A percentile compares a stretch with the other conserved stretches of the same genome.
Evolutionary conservation across 164 flowering plant genomes (phyloP).

Genomic region (Vitis rupestris): DNA sequence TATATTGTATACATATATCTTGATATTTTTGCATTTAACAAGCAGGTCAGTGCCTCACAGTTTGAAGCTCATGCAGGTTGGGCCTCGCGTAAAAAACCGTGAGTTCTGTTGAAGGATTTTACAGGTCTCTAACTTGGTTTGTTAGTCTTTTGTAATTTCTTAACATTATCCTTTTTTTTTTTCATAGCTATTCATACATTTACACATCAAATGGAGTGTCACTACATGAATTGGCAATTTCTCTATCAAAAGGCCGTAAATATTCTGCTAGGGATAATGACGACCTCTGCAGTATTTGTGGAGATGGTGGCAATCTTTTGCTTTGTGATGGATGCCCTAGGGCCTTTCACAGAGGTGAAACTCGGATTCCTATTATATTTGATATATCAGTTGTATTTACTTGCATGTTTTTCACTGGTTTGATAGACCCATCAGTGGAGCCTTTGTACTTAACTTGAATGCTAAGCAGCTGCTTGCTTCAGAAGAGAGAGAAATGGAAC

Average conservation of each 20-base stretch:
- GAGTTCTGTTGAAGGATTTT: conserved; percentile 28
- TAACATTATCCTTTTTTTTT: conserved; percentile 13
- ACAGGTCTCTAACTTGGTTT: neutral
- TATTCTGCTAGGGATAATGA: conserved; percentile 65
- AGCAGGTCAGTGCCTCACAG: conserved; percentile 87
- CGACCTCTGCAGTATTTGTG: conserved; percentile 76
- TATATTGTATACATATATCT: conserved; percentile 1
- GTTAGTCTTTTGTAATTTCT: neutral
- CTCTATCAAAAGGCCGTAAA: conserved; percentile 56
- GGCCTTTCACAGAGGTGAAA: conserved; percentile 68
- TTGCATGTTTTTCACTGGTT: too few species aligned
- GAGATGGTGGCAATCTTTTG: conserved; percentile 78
- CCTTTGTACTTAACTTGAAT: too few species aligned
- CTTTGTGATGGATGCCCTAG: conserved; percentile 91
- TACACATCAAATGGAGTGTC: conserved; percentile 96
- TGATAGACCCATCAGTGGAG: too few species aligned
- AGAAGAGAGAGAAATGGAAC: too few species aligned
- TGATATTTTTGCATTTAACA: conserved; percentile 5
- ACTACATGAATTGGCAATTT: conserved; percentile 78
- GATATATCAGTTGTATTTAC: too few species aligned
- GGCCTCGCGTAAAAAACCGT: conserved; percentile 91
- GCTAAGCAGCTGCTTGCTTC: too few species aligned
- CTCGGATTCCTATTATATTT: neutral
- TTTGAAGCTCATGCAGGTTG: conserved; percentile 99
- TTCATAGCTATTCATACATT: conserved; percentile 75